Percentiles rank a stretch among this genome's conserved stretches.
These are phyloP conservation scores for Mycena polygramma DNA, from an alignment of 768 basidiomycete species.

Conservation along the genomic window DNA sequence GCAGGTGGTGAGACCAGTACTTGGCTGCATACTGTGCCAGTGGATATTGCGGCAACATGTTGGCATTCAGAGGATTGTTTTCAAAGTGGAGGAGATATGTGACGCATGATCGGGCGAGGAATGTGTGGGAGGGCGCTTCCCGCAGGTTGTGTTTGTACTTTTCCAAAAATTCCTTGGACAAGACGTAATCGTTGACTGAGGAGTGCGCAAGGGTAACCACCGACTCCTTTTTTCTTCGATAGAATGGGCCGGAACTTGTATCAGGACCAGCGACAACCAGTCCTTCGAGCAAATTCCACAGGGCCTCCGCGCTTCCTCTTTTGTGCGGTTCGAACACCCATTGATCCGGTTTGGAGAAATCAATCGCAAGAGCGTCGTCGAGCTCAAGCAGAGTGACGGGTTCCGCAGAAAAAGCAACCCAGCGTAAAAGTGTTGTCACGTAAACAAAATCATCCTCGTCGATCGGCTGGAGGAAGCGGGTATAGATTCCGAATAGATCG, in stretches of 20 bases:
- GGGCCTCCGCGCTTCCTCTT: no score
- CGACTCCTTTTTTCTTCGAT: no score
- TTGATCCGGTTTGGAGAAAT: neutral
- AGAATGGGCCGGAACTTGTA: no score
- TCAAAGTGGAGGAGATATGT: slow-evolving; percentile 14
- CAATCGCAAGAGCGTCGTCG: slow-evolving; percentile 20
- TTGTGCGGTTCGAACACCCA: neutral
- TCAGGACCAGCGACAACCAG: no score
- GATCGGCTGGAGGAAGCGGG: slow-evolving; percentile 19
- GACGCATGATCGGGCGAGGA: slow-evolving; percentile 14
- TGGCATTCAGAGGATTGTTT: slow-evolving; percentile 1
- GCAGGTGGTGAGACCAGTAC: slow-evolving; percentile 13
- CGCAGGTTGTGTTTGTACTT: slow-evolving; percentile 1
- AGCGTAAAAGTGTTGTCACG: neutral
- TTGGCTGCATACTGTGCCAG: neutral
- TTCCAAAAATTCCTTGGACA: neutral
- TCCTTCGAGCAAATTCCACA: no score
- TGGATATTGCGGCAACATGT: neutral
- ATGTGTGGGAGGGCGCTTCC: neutral
- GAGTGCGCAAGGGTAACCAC: no score
- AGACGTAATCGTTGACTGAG: slow-evolving; percentile 20
- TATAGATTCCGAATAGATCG: no score
- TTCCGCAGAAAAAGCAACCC: neutral
- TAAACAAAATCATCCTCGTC: slow-evolving; percentile 1
- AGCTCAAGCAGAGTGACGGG: neutral